Base-by-base conservation (phyloP, 2,329 filamentous ascomycete genomes). In the Aspergillus brunneoviolaceus region DNA sequence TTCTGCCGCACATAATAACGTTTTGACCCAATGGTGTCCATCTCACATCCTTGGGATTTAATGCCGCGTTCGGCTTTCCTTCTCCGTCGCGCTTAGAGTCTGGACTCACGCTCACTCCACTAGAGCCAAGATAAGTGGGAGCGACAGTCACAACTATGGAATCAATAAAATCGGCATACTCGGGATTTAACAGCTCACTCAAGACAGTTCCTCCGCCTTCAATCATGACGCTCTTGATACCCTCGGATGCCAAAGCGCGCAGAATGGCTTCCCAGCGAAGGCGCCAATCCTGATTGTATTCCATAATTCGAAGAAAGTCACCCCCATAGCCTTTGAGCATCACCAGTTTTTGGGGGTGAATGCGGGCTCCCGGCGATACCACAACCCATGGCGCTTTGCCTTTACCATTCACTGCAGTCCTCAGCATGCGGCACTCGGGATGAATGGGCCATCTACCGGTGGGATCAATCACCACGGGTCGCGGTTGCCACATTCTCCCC, bases 81-180 rank as follows among this genome's bases (percentile, higher is more conserved):
- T 81, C 72, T 2, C 77, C 74, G 58, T 82, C 82, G 2, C 74
- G 69, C 47, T 81, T 83, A 35, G 85, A 81, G 21, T 85, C 80
- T 2, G 93, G 94, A 51, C 86, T 88, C 2, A 96, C 91, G 11
- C 87, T 82, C 10, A 97, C 90, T 7, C 92, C 92, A 2, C 90
- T 91, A 61, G 85, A 82, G 1, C 94, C 94, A n/a, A 98, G 81
- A 85, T 92, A 98, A 0, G 87, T 91, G 9, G 94, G 94, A 3
- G 94, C 92, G 69, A 97, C 87, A 0, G 94, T 97, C 60, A 97
- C 83, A 68, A 98, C 89, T 52, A 96, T 87, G 2, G 89, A 89
- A 70, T 91, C 84, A 48, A 96, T 81, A 9, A 92, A 78, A n/a
- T 73, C 68, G 16, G 85, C 80, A 68, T 87, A 85, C 29, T 79